phyloP scores from a whole-genome alignment of 2,329 filamentous ascomycete species.

The Raffaelea arxii region DNA sequence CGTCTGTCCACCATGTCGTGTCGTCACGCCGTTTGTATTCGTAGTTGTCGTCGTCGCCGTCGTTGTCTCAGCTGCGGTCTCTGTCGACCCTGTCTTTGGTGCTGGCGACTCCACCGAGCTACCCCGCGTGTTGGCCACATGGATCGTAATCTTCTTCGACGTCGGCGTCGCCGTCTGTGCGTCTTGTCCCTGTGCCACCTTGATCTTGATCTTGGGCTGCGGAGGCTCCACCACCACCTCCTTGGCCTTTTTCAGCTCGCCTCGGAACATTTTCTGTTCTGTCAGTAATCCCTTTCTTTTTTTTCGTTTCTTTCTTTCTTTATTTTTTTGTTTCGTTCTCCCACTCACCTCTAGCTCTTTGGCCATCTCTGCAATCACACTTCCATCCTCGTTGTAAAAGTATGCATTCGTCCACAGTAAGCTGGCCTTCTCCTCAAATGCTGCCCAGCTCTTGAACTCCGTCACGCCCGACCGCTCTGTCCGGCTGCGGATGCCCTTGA shows the following conservation, averaged over 20 bases:
- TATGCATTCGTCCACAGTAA: slow-evolving; percentile 82
- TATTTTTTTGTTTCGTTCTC: too few species aligned
- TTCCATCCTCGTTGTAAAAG: slow-evolving; percentile 86
- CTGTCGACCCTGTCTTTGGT: slow-evolving; percentile 24
- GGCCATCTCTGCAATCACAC: slow-evolving; percentile 69
- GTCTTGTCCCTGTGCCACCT: slow-evolving; percentile 44
- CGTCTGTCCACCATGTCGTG: slow-evolving; percentile 9
- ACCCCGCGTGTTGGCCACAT: slow-evolving; percentile 49
- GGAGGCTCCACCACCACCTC: slow-evolving; percentile 63
- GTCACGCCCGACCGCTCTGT: slow-evolving; percentile 51
- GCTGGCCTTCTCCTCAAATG: slow-evolving; percentile 70
- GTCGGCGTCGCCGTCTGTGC: slow-evolving; percentile 24
- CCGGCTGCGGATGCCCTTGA: slow-evolving; percentile 63
- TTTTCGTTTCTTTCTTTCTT: neutral
- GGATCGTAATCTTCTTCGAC: slow-evolving; percentile 61
- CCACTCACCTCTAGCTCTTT: slow-evolving; percentile 69
- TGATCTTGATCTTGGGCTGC: slow-evolving; percentile 76
- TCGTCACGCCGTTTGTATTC: slow-evolving; percentile 18
- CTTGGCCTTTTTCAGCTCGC: slow-evolving; percentile 62
- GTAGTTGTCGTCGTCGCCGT: slow-evolving; percentile 19
- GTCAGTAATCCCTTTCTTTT: too few species aligned
- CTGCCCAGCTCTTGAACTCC: slow-evolving; percentile 73
- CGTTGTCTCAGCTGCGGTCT: slow-evolving; percentile 18
- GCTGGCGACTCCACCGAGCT: slow-evolving; percentile 44
- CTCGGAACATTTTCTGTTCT: slow-evolving; percentile 41